These are phyloP conservation scores for Gynandropsis gynandra DNA, from an alignment of 345 rosid genomes.

Conservation along the genomic window DNA sequence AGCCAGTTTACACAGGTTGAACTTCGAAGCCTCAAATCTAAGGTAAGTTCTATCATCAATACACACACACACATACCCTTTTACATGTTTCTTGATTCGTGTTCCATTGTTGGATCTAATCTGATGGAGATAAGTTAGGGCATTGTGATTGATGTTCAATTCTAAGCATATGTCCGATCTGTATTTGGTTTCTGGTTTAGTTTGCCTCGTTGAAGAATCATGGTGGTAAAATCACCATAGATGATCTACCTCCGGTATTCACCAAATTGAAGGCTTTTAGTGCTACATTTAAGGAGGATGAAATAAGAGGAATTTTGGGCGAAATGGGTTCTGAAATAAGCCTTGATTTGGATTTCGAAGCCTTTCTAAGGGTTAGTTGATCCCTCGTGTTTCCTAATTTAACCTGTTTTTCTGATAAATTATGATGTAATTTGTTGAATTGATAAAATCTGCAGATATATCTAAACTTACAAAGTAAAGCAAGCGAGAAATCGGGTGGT, in stretches of 20 bases:
- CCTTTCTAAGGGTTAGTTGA: constrained; percentile 61
- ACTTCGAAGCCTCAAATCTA: constrained; percentile 74
- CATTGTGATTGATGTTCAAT: neutral
- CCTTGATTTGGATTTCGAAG: constrained; percentile 60
- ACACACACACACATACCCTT: neutral
- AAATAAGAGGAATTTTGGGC: constrained; percentile 38
- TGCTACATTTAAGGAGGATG: constrained; percentile 52
- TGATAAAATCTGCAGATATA: constrained; percentile 48
- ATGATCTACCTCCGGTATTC: constrained; percentile 55
- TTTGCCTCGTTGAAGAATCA: constrained; percentile 49
- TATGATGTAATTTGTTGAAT: constrained; percentile 19
- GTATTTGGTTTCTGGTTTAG: constrained; percentile 30
- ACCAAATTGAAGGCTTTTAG: constrained; percentile 55
- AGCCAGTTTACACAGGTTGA: constrained; percentile 86
- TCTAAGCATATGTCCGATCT: neutral
- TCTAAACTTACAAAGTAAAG: constrained; percentile 53
- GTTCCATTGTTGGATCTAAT: neutral
- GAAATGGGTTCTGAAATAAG: constrained; percentile 37
- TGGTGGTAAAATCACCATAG: constrained; percentile 48
- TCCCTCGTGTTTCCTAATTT: constrained; percentile 9
- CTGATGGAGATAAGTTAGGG: neutral
- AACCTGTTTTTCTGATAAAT: neutral
- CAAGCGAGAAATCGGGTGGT: constrained; percentile 49
- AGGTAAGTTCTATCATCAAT: constrained; percentile 32
- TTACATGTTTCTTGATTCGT: neutral